A percentile compares a stretch with the other conserved stretches of the same genome.
These are phyloP conservation scores for Sonneratia caseolaris DNA, from an alignment of 345 rosid genomes.

Conservation along the genomic window DNA sequence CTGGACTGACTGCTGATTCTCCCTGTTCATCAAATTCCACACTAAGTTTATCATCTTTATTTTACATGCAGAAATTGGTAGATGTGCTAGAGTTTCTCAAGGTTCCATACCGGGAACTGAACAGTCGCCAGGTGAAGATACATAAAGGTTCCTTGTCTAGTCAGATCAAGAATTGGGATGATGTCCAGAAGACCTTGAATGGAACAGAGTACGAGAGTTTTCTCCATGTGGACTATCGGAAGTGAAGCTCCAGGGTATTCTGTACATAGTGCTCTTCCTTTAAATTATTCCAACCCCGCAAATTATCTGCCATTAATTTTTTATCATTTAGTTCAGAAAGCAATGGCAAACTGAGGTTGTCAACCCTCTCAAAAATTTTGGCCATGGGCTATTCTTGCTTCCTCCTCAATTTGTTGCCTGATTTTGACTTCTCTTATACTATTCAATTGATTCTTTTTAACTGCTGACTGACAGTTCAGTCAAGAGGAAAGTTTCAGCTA, in stretches of 20 bases:
- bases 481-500: not conserved
- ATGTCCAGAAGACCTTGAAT: slow-evolving; percentile 49
- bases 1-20: not conserved
- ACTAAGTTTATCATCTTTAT: not conserved
- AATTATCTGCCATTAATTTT: not conserved
- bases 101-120: slow-evolving; percentile 58
- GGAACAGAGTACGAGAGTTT: slow-evolving; percentile 58
- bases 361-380: slow-evolving; percentile 36
- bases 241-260: slow-evolving; percentile 20
- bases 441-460: slow-evolving; percentile 48
- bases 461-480: not conserved
- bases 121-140: slow-evolving; percentile 90
- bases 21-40: not conserved
- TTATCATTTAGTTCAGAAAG: slow-evolving; percentile 11
- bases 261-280: slow-evolving; percentile 17
- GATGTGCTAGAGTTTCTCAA: slow-evolving; percentile 78
- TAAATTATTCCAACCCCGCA: not conserved
- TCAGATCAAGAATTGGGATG: slow-evolving; percentile 70
- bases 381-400: slow-evolving; percentile 6
- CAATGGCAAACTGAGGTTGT: slow-evolving; percentile 20
- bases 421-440: not conserved
- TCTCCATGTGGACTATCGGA: slow-evolving; percentile 41
- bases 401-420: not conserved
- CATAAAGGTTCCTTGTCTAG: slow-evolving; percentile 67
- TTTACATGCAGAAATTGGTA: slow-evolving; percentile 46